These are phyloP conservation scores for Hemileia vastatrix DNA, from an alignment of 1,284 basidiomycete species.

Conservation along the genomic window DNA sequence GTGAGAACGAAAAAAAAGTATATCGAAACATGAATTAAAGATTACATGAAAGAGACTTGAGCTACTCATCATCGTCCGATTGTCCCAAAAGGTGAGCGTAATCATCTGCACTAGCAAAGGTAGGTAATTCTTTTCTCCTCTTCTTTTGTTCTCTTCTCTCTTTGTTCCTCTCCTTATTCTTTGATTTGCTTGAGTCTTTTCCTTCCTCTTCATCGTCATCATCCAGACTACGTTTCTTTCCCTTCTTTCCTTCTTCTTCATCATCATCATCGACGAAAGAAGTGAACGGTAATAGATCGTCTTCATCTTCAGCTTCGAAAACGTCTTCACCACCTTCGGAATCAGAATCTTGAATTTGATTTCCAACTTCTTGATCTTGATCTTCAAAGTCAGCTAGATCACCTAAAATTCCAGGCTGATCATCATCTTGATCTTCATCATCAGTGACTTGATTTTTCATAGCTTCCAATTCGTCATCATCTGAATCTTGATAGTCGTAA, in stretches of 20 bases:
- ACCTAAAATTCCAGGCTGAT: conserved; percentile 7
- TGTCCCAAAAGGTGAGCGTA: too few species aligned
- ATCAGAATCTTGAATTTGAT: neutral
- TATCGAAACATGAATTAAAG: too few species aligned
- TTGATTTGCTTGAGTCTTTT: neutral
- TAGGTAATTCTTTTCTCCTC: conserved; percentile 33
- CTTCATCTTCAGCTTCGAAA: conserved; percentile 35
- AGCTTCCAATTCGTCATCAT: neutral
- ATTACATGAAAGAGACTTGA: too few species aligned
- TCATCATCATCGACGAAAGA: conserved; percentile 26
- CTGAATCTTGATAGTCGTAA: conserved; percentile 30
- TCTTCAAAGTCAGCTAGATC: neutral
- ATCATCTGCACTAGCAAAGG: conserved; percentile 42
- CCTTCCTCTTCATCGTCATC: neutral
- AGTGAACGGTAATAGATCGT: conserved; percentile 39
- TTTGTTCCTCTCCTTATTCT: too few species aligned
- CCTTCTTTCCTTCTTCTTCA: neutral
- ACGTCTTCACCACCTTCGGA: neutral
- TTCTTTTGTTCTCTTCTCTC: too few species aligned
- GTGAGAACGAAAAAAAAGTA: too few species aligned
- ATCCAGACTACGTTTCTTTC: neutral
- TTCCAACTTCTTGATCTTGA: neutral
- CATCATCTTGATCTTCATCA: conserved; percentile 17
- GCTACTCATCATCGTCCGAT: too few species aligned
- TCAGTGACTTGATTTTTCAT: neutral